Conservation (phyloP, 768 basidiomycete species). For the Piloderma croceum region DNA sequence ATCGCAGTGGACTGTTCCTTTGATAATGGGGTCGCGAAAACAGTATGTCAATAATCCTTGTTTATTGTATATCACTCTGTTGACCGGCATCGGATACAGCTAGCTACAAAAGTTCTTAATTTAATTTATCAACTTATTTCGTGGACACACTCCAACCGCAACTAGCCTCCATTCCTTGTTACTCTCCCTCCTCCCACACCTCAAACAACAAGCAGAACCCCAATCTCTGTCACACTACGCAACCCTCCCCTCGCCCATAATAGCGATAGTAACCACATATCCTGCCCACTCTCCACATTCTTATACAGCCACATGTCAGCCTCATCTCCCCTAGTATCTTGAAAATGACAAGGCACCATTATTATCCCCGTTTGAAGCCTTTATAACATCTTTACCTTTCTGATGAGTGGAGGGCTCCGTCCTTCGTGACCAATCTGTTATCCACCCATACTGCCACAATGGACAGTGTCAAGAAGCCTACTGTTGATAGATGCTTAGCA, state of each 20-base stretch:
- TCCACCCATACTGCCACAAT: no score
- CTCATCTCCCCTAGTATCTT: no score
- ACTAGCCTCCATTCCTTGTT: conserved; percentile 30
- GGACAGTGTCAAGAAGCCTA: no score
- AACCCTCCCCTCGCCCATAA: conserved; percentile 60
- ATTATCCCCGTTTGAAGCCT: no score
- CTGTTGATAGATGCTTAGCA: no score
- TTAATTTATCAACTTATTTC: conserved; percentile 41
- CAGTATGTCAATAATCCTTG: conserved; percentile 34
- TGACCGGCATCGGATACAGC: no score
- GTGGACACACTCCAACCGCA: conserved; percentile 27
- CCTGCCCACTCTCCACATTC: conserved; percentile 69
- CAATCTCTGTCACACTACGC: conserved; percentile 6
- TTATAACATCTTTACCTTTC: no score
- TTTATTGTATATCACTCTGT: not conserved
- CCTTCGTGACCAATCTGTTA: no score
- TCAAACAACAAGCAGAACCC: conserved; percentile 10
- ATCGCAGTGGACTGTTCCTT: conserved; percentile 73
- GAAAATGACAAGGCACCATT: no score
- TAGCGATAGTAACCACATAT: conserved; percentile 73
- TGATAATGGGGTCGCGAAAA: conserved; percentile 62
- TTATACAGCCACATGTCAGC: conserved; percentile 45
- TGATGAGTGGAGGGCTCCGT: no score
- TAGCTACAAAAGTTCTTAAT: conserved; percentile 35
- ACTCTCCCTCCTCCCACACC: conserved; percentile 33